Evolutionary conservation across 2,329 filamentous ascomycete genomes (phyloP), one percentile per base, ranked within the genome.

Genomic region (Orbilia quercus): DNA sequence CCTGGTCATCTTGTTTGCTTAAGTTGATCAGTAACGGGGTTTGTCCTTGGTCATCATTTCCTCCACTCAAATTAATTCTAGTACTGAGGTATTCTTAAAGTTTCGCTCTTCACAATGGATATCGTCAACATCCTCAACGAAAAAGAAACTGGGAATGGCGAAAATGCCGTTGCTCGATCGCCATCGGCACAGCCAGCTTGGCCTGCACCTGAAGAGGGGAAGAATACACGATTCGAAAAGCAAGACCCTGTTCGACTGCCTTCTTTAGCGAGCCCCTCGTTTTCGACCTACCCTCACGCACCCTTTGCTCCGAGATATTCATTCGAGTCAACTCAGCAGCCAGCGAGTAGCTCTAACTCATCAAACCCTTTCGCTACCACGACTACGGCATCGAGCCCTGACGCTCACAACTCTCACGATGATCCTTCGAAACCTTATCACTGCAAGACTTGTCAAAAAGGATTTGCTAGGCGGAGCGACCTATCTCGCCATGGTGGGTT

Each of bases 391-490:
- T 58, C 57, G 76, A 78, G 80, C 81, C 77, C 79, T 81, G 58
- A 82, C 82, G 76, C 75, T 83, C 82, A 77, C 79, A 79, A 83
- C 80, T 79, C 84, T 77, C 34, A 84, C 85, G 28, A 85, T 20
- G 69, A 73, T 14, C 66, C 66, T 45, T 62, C 86, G 9, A 91
- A 97, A 82, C 89, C 91, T 0, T 97, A 95, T 79, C 89, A 92
- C 20, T 99, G 95, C 82, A 90, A 88, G 75, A 94, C 90, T 2
- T 99, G 95, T 80, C 86, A 86, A 67, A 98, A 98, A 82, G 90
- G 90, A 22, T 99, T 99, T 80, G 95, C 95, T 58, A 85, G 95
- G 78, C 87, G 95, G 76, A 98, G 94, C 82, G 95, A 99, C 82
- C 87, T 98, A 57, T 92, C 93, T 75, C 88, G 95, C 78, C 95